These are phyloP conservation scores for Sodiomyces alkalinus DNA, from an alignment of 2,329 filamentous ascomycete species.

Conservation along the genomic window DNA sequence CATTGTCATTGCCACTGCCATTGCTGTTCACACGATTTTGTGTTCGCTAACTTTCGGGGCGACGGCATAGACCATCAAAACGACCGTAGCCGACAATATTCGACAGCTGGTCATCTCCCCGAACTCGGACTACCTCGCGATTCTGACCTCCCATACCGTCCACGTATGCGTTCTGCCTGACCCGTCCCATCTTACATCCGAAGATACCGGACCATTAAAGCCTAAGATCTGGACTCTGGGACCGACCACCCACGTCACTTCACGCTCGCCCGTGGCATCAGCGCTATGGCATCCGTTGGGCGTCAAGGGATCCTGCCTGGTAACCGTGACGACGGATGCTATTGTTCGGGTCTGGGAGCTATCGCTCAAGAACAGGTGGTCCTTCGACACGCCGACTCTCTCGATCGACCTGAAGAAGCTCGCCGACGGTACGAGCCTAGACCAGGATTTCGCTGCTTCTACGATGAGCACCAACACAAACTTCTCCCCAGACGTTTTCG, in stretches of 20 bases:
- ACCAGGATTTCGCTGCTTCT: conserved; percentile 72
- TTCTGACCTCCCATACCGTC: conserved; percentile 75
- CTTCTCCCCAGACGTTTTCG: conserved; percentile 78
- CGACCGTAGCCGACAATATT: conserved; percentile 67
- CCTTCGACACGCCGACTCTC: conserved; percentile 70
- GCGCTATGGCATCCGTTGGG: conserved; percentile 89
- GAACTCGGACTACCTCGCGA: conserved; percentile 64
- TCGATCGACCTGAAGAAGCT: conserved; percentile 83
- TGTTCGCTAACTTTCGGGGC: no score
- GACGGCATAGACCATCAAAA: conserved; percentile 52
- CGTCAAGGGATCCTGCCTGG: conserved; percentile 62
- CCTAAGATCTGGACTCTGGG: conserved; percentile 85
- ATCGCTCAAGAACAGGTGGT: conserved; percentile 68
- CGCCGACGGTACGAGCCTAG: conserved; percentile 64
- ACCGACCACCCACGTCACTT: conserved; percentile 79
- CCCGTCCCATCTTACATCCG: conserved; percentile 55
- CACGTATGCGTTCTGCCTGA: conserved; percentile 81
- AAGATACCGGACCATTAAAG: conserved; percentile 54
- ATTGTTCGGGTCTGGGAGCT: conserved; percentile 85
- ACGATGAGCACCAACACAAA: conserved; percentile 58
- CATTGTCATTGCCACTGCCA: no score
- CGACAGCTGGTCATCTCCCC: conserved; percentile 76
- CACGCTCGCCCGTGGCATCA: conserved; percentile 65
- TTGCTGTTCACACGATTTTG: no score
- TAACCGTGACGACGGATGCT: conserved; percentile 80